Evolutionary conservation across 345 rosid genomes (phyloP).

Genomic region (Hypericum perforatum): DNA sequence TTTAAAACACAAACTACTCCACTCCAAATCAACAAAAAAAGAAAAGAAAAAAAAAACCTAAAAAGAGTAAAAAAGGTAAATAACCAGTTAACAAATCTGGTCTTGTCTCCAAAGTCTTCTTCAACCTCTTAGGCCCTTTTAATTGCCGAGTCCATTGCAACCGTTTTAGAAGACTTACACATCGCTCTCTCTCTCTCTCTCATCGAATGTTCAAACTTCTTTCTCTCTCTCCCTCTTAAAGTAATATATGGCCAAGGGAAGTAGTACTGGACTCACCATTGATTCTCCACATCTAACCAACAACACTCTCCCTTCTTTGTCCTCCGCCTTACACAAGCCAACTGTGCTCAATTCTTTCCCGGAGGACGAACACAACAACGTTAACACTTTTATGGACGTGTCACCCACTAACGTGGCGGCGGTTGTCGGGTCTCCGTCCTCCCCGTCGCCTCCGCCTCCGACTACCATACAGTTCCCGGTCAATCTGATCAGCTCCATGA

Average conservation of each 20-base stretch:
- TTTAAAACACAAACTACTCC: no score
- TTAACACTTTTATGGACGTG: no score
- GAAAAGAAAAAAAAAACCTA: no score
- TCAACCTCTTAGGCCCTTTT: constrained; percentile 30
- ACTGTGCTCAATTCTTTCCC: constrained; percentile 43
- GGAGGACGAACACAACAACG: constrained; percentile 4
- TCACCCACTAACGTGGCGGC: no score
- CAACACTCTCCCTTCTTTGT: no score
- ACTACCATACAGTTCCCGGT: no score
- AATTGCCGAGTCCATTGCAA: constrained; percentile 68
- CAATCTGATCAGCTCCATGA: no score
- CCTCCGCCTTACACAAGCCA: constrained; percentile 24
- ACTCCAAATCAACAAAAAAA: no score
- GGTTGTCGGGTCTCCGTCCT: no score
- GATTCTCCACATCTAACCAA: constrained; percentile 22
- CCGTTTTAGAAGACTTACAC: constrained; percentile 23
- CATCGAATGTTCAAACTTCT: neutral
- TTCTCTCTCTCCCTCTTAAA: constrained; percentile 21
- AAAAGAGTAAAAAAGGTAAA: no score
- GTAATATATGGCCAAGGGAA: constrained; percentile 40
- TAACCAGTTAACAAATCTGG: no score
- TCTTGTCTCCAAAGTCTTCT: constrained; percentile 29
- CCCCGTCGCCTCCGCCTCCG: no score
- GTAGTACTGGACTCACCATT: constrained; percentile 40
- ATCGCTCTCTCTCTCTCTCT: constrained; percentile 21